Evolutionary conservation across 108 stramenopile genomes (phyloP).

Genomic region (Cyclostephanos invisitatus): DNA sequence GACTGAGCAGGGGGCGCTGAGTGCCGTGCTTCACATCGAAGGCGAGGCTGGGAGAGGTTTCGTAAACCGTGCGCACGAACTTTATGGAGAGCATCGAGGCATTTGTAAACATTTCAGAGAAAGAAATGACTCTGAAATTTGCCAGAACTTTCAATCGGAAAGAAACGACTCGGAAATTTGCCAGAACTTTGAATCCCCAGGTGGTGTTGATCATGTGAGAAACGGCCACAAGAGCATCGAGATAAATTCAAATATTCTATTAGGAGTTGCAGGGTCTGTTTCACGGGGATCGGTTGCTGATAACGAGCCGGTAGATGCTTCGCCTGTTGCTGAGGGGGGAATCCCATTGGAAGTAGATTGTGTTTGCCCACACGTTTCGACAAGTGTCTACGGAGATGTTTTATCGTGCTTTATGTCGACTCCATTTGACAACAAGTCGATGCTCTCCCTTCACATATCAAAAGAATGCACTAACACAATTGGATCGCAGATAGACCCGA

Average conservation of each 20-base stretch:
- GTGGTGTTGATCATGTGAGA: neutral
- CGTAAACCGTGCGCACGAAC: neutral
- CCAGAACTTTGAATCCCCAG: neutral
- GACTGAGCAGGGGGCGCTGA: neutral
- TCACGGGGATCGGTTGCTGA: neutral
- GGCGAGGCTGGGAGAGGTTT: no score
- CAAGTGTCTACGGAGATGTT: slow-evolving; percentile 9
- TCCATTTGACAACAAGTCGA: slow-evolving; percentile 16
- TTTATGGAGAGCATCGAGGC: neutral
- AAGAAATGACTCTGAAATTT: neutral
- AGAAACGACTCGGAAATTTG: neutral
- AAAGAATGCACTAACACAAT: neutral
- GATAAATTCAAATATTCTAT: neutral
- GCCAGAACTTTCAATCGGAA: neutral
- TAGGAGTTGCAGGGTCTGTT: neutral
- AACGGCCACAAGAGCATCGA: neutral
- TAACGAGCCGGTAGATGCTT: neutral
- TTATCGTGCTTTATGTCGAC: slow-evolving; percentile 19
- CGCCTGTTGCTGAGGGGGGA: neutral
- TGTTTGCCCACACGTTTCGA: slow-evolving; percentile 10
- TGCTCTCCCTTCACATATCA: slow-evolving; percentile 9
- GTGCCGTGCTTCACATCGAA: neutral
- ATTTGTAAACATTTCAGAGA: neutral
- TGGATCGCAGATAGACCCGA: neutral
- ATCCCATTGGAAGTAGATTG: neutral